A percentile compares a stretch with the other conserved stretches of the same genome.
phyloP scores from a whole-genome alignment of 352 stramenopile species.

The Phytophthora cactorum region DNA sequence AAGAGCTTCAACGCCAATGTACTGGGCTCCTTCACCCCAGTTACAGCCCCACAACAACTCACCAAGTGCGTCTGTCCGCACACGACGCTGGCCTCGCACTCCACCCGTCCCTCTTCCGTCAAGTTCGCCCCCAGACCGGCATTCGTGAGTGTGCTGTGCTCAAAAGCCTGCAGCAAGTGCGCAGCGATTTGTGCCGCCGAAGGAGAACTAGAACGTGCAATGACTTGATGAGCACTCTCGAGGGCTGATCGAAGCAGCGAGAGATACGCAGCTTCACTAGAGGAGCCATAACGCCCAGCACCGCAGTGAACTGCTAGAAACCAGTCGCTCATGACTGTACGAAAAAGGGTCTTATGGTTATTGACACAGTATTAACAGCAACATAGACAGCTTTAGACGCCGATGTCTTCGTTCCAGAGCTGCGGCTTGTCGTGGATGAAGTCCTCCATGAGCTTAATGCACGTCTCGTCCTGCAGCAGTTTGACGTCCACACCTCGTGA shows the following conservation, averaged over 20 bases:
- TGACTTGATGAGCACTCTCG: slow-evolving; percentile 14
- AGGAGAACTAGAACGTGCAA: slow-evolving; percentile 6
- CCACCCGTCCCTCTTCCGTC: slow-evolving; percentile 49
- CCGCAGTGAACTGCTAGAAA: slow-evolving; percentile 70
- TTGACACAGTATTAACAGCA: background rate
- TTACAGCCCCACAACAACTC: slow-evolving; percentile 51
- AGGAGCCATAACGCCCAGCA: slow-evolving; percentile 48
- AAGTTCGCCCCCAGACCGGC: slow-evolving; percentile 63
- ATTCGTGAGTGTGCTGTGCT: slow-evolving; percentile 62
- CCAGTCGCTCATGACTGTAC: slow-evolving; percentile 41
- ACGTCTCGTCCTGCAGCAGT: slow-evolving; percentile 40
- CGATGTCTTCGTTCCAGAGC: slow-evolving; percentile 45
- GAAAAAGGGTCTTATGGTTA: background rate
- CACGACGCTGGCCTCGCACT: slow-evolving; percentile 65
- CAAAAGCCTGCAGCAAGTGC: slow-evolving; percentile 49
- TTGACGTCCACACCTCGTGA: slow-evolving; percentile 40
- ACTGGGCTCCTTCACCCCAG: slow-evolving; percentile 57
- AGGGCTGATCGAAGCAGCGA: slow-evolving; percentile 49
- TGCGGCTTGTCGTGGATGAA: slow-evolving; percentile 40
- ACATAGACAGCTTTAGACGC: slow-evolving; percentile 18
- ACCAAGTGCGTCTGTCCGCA: slow-evolving; percentile 48
- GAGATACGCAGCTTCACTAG: slow-evolving; percentile 47
- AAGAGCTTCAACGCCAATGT: slow-evolving; percentile 52
- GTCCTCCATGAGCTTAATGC: slow-evolving; percentile 46
- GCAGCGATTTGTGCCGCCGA: slow-evolving; percentile 37